Evolutionary conservation across 352 stramenopile genomes (phyloP), one percentile per base, ranked within the genome.

Genomic region (Pythium vanterpoolii): DNA sequence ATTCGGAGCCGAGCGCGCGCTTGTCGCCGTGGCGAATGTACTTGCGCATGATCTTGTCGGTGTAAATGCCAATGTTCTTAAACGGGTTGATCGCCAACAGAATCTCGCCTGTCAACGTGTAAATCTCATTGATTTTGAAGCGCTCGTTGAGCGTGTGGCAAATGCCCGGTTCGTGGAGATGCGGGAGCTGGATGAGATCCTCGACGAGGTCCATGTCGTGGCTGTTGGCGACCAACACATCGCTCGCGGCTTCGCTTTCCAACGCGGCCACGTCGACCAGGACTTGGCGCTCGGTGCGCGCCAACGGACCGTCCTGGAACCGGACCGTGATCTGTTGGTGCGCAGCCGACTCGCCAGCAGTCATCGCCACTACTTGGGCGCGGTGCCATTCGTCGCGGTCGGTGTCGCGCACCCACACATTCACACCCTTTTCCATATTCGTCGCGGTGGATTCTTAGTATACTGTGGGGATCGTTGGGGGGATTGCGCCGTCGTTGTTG

Each of bases 161-260:
- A 64, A 98, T 98, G 23, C 92, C 90, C 5, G 94, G 90, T 64
- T 98, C 94, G 69, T 98, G 92, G 19, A 98, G 66, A 65, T 98
- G 89, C 19, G 90, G 92, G 16, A 98, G 66, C 62, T 88, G 84
- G 69, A 98, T 97, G 55, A 98, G 73, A 72, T 98, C 95, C 66
- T 95, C 86, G 38, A 95, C 84, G 34, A 92, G 69, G 66, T 94
- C 82, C 84, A 94, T 94, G 59, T 94, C 84, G 71, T 73, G 72
- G 72, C 76, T 94, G 73, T 94, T 94, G 48, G 84, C 80, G 19
- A 92, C 77, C 71, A 91, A 59, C 24, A 89, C 66, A 46, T 73
- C 61, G 30, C 40, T 51, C 16, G 79, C 66, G 40, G 78, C 31
- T 49, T 90, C 84, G 40, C 85, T 76, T 68, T 91, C 84, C 40